Evolutionary conservation across 768 basidiomycete genomes (phyloP).

Genomic region (Hydnum rufescens): DNA sequence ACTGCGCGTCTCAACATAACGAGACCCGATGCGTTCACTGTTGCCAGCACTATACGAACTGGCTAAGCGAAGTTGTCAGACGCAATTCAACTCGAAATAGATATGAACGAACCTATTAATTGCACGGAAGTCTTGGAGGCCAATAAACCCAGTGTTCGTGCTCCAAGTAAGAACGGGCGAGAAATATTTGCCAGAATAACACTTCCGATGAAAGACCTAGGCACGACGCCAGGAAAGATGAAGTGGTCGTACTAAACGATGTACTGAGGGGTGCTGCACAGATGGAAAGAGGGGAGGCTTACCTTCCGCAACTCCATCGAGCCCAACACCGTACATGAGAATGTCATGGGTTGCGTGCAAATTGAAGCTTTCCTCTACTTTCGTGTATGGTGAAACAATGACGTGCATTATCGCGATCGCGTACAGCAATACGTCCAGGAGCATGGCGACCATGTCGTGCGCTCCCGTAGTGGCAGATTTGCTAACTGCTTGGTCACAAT

Average conservation of each 20-base stretch:
- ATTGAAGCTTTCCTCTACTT: conserved; percentile 96
- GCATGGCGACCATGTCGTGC: too few species aligned
- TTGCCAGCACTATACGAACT: conserved; percentile 63
- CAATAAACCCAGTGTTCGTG: conserved; percentile 24
- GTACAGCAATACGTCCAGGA: conserved; percentile 8
- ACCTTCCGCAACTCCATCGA: conserved; percentile 26
- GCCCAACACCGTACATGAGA: conserved; percentile 46
- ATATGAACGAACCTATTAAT: conserved; percentile 29
- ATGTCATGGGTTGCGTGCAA: conserved; percentile 83
- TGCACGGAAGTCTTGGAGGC: conserved; percentile 48
- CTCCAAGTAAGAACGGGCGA: conserved; percentile 28
- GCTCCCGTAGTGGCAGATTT: too few species aligned
- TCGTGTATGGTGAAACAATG: conserved; percentile 67
- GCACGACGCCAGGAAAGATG: conserved; percentile 72
- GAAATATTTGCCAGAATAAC: conserved; percentile 41
- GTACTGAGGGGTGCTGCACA: neutral
- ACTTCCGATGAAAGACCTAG: conserved; percentile 71
- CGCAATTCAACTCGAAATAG: neutral
- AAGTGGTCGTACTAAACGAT: conserved; percentile 68
- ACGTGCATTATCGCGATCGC: conserved; percentile 28
- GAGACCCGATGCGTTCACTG: conserved; percentile 41
- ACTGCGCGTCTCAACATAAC: conserved; percentile 44
- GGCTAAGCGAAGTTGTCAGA: neutral
- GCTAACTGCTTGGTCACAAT: too few species aligned
- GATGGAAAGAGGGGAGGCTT: neutral